Percentiles rank a stretch among this genome's conserved stretches.
Conservation (phyloP, 306 rosid species). For the Quercus parvula region DNA sequence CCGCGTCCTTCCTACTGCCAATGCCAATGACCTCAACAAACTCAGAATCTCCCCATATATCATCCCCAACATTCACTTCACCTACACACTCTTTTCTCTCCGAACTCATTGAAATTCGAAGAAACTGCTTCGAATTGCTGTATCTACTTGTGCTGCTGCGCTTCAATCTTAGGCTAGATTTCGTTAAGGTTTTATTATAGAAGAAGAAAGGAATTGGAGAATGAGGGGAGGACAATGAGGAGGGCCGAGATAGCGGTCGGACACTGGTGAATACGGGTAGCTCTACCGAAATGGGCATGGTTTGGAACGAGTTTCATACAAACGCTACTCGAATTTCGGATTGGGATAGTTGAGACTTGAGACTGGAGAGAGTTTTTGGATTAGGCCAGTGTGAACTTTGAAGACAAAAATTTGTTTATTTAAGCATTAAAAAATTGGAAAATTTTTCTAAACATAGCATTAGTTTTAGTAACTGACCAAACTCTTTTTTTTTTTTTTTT, state of each 20-base stretch:
- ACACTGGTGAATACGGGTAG: constrained; percentile 35
- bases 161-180: constrained; percentile 17
- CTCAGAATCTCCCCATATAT: constrained; percentile 44
- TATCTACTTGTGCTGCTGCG: background rate
- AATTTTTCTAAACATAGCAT: too few species aligned
- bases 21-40: constrained; percentile 69
- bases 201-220: constrained; percentile 36
- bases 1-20: constrained; percentile 88
- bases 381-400: too few species aligned
- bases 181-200: constrained; percentile 11
- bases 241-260: constrained; percentile 30
- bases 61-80: constrained; percentile 26
- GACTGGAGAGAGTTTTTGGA: too few species aligned
- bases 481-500: too few species aligned
- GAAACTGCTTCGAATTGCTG: constrained; percentile 23
- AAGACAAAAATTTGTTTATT: too few species aligned
- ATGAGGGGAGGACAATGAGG: constrained; percentile 17
- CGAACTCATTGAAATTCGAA: constrained; percentile 34
- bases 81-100: constrained; percentile 6
- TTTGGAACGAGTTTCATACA: background rate
- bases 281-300: constrained; percentile 38
- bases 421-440: too few species aligned
- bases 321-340: background rate
- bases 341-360: background rate
- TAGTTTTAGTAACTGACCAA: too few species aligned